These are phyloP conservation scores for Zygosaccharomyces sapae DNA, from an alignment of 1,139 yeast species.

Conservation along the genomic window DNA sequence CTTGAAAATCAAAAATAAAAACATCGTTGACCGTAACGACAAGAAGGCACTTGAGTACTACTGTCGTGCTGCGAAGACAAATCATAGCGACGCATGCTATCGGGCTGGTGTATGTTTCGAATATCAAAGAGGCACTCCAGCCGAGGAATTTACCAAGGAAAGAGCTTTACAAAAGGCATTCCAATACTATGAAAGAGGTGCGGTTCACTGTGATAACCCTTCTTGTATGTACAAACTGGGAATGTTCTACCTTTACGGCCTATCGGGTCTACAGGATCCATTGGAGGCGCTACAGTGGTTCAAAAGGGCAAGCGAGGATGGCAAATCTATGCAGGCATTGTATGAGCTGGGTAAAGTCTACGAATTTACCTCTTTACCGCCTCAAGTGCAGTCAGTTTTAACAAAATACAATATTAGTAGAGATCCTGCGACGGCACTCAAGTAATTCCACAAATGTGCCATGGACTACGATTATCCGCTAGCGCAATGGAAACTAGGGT, in stretches of 20 bases:
- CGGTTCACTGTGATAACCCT: slow-evolving; percentile 51
- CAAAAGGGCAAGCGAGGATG: slow-evolving; percentile 46
- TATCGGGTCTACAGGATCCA: slow-evolving; percentile 37
- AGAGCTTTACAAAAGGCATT: slow-evolving; percentile 45
- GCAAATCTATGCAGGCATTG: slow-evolving; percentile 47
- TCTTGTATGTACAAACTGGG: slow-evolving; percentile 69
- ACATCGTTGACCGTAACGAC: slow-evolving; percentile 53
- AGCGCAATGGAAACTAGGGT: slow-evolving; percentile 83
- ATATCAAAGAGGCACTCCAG: slow-evolving; percentile 51
- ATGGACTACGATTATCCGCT: slow-evolving; percentile 62
- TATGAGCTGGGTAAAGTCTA: slow-evolving; percentile 67
- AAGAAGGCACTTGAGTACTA: slow-evolving; percentile 57
- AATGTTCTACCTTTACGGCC: slow-evolving; percentile 54
- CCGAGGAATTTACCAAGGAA: slow-evolving; percentile 33
- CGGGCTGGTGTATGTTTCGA: slow-evolving; percentile 67
- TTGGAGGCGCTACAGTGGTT: slow-evolving; percentile 54
- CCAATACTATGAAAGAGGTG: slow-evolving; percentile 53
- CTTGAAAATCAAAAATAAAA: slow-evolving; percentile 31
- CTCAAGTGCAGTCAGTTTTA: slow-evolving; percentile 18
- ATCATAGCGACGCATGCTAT: slow-evolving; percentile 57
- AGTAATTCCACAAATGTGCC: slow-evolving; percentile 74
- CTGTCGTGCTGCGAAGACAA: slow-evolving; percentile 51
- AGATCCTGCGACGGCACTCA: slow-evolving; percentile 58
- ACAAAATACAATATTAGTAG: slow-evolving; percentile 24
- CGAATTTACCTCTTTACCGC: slow-evolving; percentile 49